Evolutionary conservation across 352 stramenopile genomes (phyloP), one percentile per base, ranked within the genome.

Genomic region (Phytopythium aichiense): DNA sequence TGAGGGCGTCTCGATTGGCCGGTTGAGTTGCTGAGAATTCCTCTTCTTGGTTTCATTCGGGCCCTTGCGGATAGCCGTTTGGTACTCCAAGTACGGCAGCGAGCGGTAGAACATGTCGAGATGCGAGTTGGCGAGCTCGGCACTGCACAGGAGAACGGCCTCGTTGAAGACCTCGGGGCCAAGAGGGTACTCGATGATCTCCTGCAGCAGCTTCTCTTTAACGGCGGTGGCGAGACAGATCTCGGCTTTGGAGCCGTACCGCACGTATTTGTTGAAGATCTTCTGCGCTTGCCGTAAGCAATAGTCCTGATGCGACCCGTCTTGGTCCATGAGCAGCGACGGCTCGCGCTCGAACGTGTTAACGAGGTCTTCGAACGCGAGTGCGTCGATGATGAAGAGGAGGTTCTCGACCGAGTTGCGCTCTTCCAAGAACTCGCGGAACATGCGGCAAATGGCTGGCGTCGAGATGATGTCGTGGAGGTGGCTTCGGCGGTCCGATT

Each of bases 211-310:
- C 49, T 68, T 74, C 31, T 76, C 79, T 37, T 87, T 87, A 13
- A 82, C 74, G 5, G 69, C 54, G 2, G 65, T 72, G 13, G 68
- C 55, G 2, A 87, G 51, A 55, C 79, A 84, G 38, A 91, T 77
- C 63, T 89, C 80, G 7, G 81, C 77, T 53, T 89, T 89, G 3
- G 81, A 89, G 23, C 81, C 81, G 52, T 80, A 87, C 15, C 80
- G 80, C 22, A 91, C 75, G 48, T 87, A 91, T 61, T 91, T 91
- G 66, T 81, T 89, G 63, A 88, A 91, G 66, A 88, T 89, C 49
- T 91, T 91, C 46, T 87, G 77, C 4, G 80, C 77, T 33, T 88
- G 73, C 1, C 79, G 75, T 38, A 87, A 63, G 22, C 77, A 85
- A 33, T 84, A 91, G 45, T 87, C 78, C 43, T 84, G 63, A 16